phyloP scores from a whole-genome alignment of 768 basidiomycete species.

The Auricularia sp. region DNA sequence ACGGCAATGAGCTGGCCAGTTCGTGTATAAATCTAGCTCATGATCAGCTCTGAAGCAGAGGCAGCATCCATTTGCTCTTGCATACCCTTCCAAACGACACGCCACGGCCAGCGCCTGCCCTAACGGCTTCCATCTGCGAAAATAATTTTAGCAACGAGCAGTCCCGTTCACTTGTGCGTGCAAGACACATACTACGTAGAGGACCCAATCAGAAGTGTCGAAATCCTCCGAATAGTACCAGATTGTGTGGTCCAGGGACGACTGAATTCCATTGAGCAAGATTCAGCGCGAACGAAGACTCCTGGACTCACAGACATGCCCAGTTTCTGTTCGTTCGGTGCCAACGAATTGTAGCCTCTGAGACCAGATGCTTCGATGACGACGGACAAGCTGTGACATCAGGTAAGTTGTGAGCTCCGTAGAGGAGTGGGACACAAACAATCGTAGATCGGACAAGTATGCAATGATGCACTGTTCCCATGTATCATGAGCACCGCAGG shows the following conservation, averaged over 20 bases:
- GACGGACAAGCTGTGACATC: conserved; percentile 49
- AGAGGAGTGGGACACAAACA: conserved; percentile 36
- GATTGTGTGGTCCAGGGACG: conserved; percentile 69
- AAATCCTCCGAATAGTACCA: conserved; percentile 74
- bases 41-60: neutral
- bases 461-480: conserved; percentile 58
- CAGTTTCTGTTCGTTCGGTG: neutral
- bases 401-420: conserved; percentile 25
- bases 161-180: too few relatives aligned
- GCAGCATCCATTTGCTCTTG: neutral
- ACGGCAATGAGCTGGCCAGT: conserved; percentile 60
- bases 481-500: neutral
- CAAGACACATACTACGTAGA: conserved; percentile 52
- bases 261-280: conserved; percentile 26
- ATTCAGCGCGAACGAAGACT: neutral
- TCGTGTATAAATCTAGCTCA: conserved; percentile 53
- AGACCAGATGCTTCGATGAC: conserved; percentile 2
- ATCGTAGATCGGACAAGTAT: conserved; percentile 68
- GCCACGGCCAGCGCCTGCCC: conserved; percentile 54
- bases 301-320: conserved; percentile 1
- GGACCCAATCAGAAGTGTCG: conserved; percentile 69
- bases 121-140: conserved; percentile 50
- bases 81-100: conserved; percentile 62
- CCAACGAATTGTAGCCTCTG: neutral
- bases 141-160: neutral